Base-by-base conservation (phyloP, 2,329 filamentous ascomycete genomes). In the Ophiostoma triangulosporum region DNA sequence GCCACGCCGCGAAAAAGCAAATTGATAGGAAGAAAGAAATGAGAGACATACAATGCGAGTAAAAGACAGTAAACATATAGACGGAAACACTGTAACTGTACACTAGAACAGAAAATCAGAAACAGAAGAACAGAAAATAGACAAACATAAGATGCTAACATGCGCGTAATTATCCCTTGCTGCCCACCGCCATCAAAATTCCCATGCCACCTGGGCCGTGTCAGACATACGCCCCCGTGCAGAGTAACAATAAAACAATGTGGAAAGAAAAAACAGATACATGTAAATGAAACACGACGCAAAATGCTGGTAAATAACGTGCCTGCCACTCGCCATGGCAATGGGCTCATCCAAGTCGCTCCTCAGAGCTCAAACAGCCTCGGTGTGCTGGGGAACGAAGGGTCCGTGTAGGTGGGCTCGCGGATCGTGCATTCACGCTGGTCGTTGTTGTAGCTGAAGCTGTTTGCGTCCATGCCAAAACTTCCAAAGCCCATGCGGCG, bases 401-500 rank as follows among this genome's bases (percentile, higher is more conserved):
- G 45, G 12, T 57, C 55, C 0, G 57, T 17, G 36, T 54, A 59
- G 11, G 31, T 32, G 6, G 52, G 3, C 2, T 59, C 56, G 5
- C 56, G 56, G 4, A 56, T 35, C 4, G n/a, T 35, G 14, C 32
- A 4, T 1, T 57, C 55, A 3, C 55, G 58, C 24, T 53, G 51
- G 17, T 53, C 57, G 12, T 22, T 29, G 46, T 17, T 24, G 46
- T 57, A 59, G 14, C 49, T 55, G 48, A 58, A 60, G 31, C 48
- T 53, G 24, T 32, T 53, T 24, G 57, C 14, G 29, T 55, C 57
- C 40, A 58, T 50, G 24, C 32, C 40, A n/a, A 55, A 58, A 11
- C 43, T 26, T 0, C 50, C 56, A 27, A 54, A 60, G 49, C 62
- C 61, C 32, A 63, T 60, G 40, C 56, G 58, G 7, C 54, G 55